Base-by-base conservation (phyloP, 2,329 filamentous ascomycete species). In the Cordyceps farinosa region DNA sequence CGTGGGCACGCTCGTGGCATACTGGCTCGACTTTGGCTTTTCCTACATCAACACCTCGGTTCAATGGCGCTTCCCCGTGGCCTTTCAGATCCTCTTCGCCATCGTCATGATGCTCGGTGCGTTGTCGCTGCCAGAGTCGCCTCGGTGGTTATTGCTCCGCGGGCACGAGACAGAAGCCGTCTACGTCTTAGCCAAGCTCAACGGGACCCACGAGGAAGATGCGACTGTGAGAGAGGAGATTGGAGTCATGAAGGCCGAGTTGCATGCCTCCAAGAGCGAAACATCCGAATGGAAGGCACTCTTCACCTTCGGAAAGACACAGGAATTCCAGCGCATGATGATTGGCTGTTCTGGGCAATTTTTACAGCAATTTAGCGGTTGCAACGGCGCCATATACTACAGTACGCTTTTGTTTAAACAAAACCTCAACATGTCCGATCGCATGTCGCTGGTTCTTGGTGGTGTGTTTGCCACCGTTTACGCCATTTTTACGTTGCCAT, bases 291-390 rank as follows among this genome's bases (percentile, higher is more conserved):
- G 38, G 53, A 83, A 80, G 66, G 80, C 83, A 1, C 77, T 88
- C 1, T 80, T 87, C 69, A 87, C 84, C 1, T 79, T 80, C 55
- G 86, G 86, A 65, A 87, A 85, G 75, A 87, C 84, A 0, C 86
- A 89, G 73, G 85, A 89, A 69, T 83, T 87, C 75, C 82, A 86
- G 8, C 80, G 87, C 40, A 86, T 88, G 80, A 67, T 88, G 60
- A 79, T 89, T 6, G 86, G 85, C 3, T 78, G 82, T 0, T 81
- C 79, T 9, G 80, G 80, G 5, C 85, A 88, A 72, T 77, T 88
- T 50, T 85, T 87, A 79, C 86, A 88, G 70, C 86, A 88, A 66
- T 75, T 87, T 8, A 81, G 80, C 22, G 84, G 83, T 0, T 85
- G 82, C 73, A 84, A 84, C 66, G 81, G 84, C 1, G 79, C 88